These are phyloP conservation scores for Talaromyces rugulosus DNA, from an alignment of 2,329 filamentous ascomycete genomes.

Conservation along the genomic window DNA sequence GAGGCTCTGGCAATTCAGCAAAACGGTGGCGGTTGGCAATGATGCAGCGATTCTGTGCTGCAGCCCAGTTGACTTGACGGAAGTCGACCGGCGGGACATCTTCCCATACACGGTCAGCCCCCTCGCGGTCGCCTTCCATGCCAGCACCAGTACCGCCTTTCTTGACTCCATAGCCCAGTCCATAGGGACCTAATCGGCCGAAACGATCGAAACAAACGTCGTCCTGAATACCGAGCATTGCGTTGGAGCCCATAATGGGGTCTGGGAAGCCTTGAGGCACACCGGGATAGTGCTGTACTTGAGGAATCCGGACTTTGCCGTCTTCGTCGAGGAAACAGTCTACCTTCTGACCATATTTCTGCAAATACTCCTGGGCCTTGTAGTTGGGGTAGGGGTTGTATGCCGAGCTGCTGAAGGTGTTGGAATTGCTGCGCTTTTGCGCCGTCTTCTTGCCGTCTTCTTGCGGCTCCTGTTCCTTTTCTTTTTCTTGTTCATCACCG, in stretches of 20 bases:
- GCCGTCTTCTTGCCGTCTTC: slow-evolving; percentile 24
- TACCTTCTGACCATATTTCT: slow-evolving; percentile 56
- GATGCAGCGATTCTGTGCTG: slow-evolving; percentile 70
- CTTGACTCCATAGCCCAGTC: slow-evolving; percentile 75
- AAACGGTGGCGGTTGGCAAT: slow-evolving; percentile 68
- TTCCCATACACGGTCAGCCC: slow-evolving; percentile 74
- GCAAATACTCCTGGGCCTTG: slow-evolving; percentile 52
- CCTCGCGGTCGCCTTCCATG: slow-evolving; percentile 76
- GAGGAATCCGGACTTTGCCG: slow-evolving; percentile 61
- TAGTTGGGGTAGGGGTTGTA: slow-evolving; percentile 70
- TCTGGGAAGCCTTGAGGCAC: slow-evolving; percentile 81
- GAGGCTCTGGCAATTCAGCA: slow-evolving; percentile 32
- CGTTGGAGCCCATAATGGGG: slow-evolving; percentile 80
- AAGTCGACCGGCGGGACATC: slow-evolving; percentile 70
- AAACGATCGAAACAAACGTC: slow-evolving; percentile 93
- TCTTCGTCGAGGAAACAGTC: slow-evolving; percentile 76
- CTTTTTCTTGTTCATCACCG: slow-evolving; percentile 20
- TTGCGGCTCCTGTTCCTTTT: slow-evolving; percentile 21
- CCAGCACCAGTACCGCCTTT: slow-evolving; percentile 81
- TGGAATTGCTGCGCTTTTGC: slow-evolving; percentile 3
- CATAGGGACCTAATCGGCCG: slow-evolving; percentile 83
- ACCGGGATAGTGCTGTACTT: slow-evolving; percentile 69
- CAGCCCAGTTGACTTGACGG: slow-evolving; percentile 70
- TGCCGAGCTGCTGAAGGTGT: slow-evolving; percentile 40
- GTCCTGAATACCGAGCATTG: slow-evolving; percentile 70